phyloP scores from a whole-genome alignment of 352 stramenopile species.

The Globisporangium paroecandrum region DNA sequence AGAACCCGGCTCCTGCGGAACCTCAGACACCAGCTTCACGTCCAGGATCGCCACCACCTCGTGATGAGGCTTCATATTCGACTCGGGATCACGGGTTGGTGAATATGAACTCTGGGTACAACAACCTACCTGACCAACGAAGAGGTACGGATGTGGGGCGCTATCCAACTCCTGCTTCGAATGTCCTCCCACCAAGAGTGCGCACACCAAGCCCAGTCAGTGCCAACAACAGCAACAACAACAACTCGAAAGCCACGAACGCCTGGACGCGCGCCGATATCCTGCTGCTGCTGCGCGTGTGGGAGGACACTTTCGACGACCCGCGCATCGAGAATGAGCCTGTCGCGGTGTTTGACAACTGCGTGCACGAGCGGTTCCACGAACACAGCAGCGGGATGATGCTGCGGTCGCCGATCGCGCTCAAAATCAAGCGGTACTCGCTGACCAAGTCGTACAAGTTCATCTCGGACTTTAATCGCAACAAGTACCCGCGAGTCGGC shows the following conservation, averaged over 20 bases:
- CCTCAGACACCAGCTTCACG: too few relatives aligned
- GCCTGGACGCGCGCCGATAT: conserved; percentile 16
- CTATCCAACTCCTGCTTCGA: neutral
- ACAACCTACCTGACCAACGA: neutral
- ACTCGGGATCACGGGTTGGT: neutral
- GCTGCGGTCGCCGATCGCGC: conserved; percentile 9
- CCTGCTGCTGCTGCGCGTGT: conserved; percentile 13
- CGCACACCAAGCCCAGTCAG: neutral
- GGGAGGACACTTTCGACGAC: conserved; percentile 12
- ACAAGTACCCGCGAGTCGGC: conserved; percentile 14
- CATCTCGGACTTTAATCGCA: conserved; percentile 16
- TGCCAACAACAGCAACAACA: neutral
- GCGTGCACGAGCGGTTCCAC: conserved; percentile 10
- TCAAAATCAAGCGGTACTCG: conserved; percentile 20
- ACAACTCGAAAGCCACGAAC: conserved; percentile 15
- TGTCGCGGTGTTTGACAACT: conserved; percentile 12
- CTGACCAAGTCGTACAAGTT: conserved; percentile 18
- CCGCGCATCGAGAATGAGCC: conserved; percentile 11
- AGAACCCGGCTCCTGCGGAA: conserved; percentile 1
- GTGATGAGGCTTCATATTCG: neutral
- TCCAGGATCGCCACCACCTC: neutral
- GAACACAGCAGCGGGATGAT: neutral
- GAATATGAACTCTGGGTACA: neutral
- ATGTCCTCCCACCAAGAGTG: neutral
- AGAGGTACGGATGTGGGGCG: neutral